Base-by-base conservation (phyloP, 148 eudicot genomes). In the Rhododendron ovatum region DNA sequence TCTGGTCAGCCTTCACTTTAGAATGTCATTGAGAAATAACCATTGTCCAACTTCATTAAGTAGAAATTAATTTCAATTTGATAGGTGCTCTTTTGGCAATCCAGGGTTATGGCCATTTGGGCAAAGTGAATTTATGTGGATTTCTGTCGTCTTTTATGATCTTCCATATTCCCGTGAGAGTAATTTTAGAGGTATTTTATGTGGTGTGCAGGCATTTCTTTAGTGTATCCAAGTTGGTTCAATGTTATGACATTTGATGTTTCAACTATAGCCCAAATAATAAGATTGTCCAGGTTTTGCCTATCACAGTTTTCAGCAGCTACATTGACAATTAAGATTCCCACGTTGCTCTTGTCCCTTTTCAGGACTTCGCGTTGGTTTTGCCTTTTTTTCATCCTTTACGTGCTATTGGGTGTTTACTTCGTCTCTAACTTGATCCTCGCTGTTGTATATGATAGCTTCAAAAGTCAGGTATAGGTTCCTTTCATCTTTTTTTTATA, bases 401-500 rank as follows among this genome's bases (percentile, higher is more conserved):
- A 94, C 69, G 93, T 96, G 86, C 91, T 95, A 57, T 80, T 96
- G 90, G 99, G 98, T 35, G 98, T 96, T 83, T 96, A 96, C 92
- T 94, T 96, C 30, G 97, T 96, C 91, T 93, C 99, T 87, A 96
- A 95, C 88, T 93, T 96, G 95, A 90, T 95, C 86, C 98, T 96
- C 86, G 99, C 99, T 57, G 99, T 96, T 85, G 98, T 96, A 53
- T 95, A 96, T 69, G 99, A 96, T 83, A 95, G 96, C 92, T 96
- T 96, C 88, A 96, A 95, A 92, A 83, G 86, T 82, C 91, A 94
- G 98, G 99, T 95, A 89, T 26, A 53, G 30, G 7, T 48, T 67
- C 83, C 14, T 73, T 75, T 39, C 30, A 43, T 33, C 43, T 78
- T 65, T 81, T 81, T 30, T 74, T 63, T 82, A 82, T 24, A 14